A percentile compares a stretch with the other conserved stretches of the same genome.
phyloP scores from a whole-genome alignment of 176 grass and related monocot species.

The Guadua angustifolia region DNA sequence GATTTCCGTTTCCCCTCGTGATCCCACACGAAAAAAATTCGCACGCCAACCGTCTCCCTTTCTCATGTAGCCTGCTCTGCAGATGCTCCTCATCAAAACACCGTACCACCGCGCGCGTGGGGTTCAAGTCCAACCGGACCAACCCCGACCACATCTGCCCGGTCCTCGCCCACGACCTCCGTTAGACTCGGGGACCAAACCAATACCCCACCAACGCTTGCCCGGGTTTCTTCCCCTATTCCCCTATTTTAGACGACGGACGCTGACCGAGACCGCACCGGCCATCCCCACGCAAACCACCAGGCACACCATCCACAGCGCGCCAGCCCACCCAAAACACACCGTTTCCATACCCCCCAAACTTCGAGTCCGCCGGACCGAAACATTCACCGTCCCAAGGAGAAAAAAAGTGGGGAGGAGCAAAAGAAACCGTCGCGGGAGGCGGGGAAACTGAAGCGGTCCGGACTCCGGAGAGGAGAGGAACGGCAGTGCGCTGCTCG shows the following conservation, averaged over 20 bases:
- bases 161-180: slow-evolving; percentile 38
- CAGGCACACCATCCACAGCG: neutral
- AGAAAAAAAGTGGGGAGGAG: neutral
- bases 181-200: slow-evolving; percentile 4
- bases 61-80: no score
- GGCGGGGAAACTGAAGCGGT: slow-evolving; percentile 33
- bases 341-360: slow-evolving; percentile 31
- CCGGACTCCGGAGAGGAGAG: neutral
- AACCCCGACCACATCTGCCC: neutral
- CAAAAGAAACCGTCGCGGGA: slow-evolving; percentile 40
- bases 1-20: no score
- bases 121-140: no score
- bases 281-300: neutral
- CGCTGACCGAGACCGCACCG: slow-evolving; percentile 54
- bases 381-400: neutral
- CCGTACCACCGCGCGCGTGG: no score
- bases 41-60: no score
- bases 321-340: slow-evolving; percentile 14
- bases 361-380: neutral
- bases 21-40: no score
- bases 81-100: no score
- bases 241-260: slow-evolving; percentile 47
- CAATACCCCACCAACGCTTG: neutral
- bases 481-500: slow-evolving; percentile 19
- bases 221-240: neutral